Percentiles rank a stretch among this genome's conserved stretches.
Evolutionary conservation across 2,329 filamentous ascomycete species (phyloP).

Genomic region (Beauveria asiatica): DNA sequence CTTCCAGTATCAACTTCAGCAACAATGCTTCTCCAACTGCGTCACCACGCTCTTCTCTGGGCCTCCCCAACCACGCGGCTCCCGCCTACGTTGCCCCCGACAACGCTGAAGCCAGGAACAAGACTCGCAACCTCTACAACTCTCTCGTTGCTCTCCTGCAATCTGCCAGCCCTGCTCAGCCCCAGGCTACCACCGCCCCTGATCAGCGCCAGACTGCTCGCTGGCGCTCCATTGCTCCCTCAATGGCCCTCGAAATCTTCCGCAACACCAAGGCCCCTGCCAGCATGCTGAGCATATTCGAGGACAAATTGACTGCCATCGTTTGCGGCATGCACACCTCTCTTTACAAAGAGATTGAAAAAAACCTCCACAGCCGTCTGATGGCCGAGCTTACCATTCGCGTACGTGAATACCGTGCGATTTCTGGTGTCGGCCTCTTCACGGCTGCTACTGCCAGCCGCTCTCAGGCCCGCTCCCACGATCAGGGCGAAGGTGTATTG

Average conservation of each 20-base stretch:
- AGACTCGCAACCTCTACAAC: constrained; percentile 41
- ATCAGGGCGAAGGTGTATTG: constrained; percentile 43
- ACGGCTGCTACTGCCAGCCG: constrained; percentile 46
- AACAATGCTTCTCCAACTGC: constrained; percentile 39
- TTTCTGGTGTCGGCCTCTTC: constrained; percentile 46
- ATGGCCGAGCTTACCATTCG: constrained; percentile 39
- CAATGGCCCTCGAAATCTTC: constrained; percentile 50
- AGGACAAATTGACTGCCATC: constrained; percentile 38
- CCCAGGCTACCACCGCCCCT: constrained; percentile 16
- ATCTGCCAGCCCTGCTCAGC: constrained; percentile 26
- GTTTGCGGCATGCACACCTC: constrained; percentile 35
- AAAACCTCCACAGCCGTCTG: constrained; percentile 39
- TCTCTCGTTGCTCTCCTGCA: constrained; percentile 48
- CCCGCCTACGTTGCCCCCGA: constrained; percentile 27
- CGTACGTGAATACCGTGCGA: constrained; percentile 43
- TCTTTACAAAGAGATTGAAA: constrained; percentile 41
- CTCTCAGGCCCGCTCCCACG: constrained; percentile 28
- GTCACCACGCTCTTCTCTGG: constrained; percentile 41
- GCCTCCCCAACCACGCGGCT: constrained; percentile 22
- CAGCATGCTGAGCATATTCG: constrained; percentile 38
- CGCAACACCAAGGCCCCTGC: constrained; percentile 44
- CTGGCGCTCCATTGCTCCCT: constrained; percentile 45
- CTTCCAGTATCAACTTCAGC: constrained; percentile 44
- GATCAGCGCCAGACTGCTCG: constrained; percentile 34
- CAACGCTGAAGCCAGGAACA: constrained; percentile 32